Conservation (phyloP, 1,139 yeast genomes). For the Geotrichum europaeum region DNA sequence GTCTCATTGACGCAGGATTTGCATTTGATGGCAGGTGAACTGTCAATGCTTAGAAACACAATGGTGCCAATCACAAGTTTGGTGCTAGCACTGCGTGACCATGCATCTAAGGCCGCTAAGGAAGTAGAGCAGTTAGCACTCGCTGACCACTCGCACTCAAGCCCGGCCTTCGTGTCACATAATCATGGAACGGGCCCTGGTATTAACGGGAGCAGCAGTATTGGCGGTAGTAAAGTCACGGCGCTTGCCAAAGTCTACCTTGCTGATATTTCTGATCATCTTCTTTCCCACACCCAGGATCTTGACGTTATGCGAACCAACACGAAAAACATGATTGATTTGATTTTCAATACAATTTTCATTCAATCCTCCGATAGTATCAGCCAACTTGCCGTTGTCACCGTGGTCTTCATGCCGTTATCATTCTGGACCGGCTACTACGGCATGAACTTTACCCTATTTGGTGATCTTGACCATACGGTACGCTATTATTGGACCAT, state of each 20-base stretch:
- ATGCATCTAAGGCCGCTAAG: slow-evolving; percentile 23
- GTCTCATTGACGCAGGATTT: slow-evolving; percentile 46
- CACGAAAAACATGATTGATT: slow-evolving; percentile 44
- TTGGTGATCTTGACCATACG: slow-evolving; percentile 38
- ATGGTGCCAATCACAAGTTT: slow-evolving; percentile 43
- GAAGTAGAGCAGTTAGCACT: not conserved
- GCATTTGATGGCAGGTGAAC: slow-evolving; percentile 48
- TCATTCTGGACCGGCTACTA: slow-evolving; percentile 53
- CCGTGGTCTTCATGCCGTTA: slow-evolving; percentile 49
- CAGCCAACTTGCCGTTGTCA: slow-evolving; percentile 45
- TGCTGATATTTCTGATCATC: slow-evolving; percentile 50
- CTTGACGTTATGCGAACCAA: slow-evolving; percentile 47
- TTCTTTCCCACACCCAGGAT: slow-evolving; percentile 45
- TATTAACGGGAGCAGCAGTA: not conserved
- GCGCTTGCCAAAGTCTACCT: slow-evolving; percentile 41
- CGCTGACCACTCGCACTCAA: not conserved
- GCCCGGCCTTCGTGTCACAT: not conserved
- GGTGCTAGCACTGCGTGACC: slow-evolving; percentile 41
- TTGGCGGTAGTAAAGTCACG: slow-evolving; percentile 28
- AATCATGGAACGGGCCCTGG: not conserved
- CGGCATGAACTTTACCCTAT: slow-evolving; percentile 51
- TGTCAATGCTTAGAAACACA: slow-evolving; percentile 41
- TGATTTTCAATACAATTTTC: slow-evolving; percentile 49
- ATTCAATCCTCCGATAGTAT: slow-evolving; percentile 49
- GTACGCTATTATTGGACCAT: slow-evolving; percentile 12